phyloP scores from a whole-genome alignment of 148 eudicot genomes.

The Chenopodium suecicum region DNA sequence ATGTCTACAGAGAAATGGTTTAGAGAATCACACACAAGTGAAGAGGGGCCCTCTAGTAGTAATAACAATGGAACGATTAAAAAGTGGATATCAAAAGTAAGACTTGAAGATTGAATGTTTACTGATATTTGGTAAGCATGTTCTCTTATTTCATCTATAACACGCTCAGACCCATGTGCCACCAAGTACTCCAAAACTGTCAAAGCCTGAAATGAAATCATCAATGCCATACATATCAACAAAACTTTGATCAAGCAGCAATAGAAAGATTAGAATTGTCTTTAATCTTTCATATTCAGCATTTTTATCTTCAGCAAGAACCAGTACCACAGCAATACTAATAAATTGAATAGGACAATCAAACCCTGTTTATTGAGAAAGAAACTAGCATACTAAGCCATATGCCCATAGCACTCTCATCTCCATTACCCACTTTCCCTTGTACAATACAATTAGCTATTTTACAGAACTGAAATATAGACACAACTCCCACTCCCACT shows the following conservation, averaged over 20 bases:
- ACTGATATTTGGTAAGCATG: constrained; percentile 93
- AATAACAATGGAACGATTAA: not conserved
- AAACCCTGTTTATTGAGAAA: not conserved
- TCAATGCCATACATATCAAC: not conserved
- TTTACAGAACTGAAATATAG: not conserved
- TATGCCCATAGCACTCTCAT: not conserved
- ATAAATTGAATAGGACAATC: not conserved
- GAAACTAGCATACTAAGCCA: not conserved
- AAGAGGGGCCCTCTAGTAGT: too few species aligned
- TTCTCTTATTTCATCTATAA: constrained; percentile 90
- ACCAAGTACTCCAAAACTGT: constrained; percentile 91
- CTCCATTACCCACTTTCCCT: not conserved
- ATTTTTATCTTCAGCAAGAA: not conserved
- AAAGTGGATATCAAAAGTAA: constrained; percentile 8
- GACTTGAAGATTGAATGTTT: constrained; percentile 13
- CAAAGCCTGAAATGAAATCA: constrained; percentile 63
- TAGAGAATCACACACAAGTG: constrained; percentile 4
- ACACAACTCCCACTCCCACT: not conserved
- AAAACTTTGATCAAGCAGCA: not conserved
- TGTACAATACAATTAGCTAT: not conserved
- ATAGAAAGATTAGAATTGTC: not conserved
- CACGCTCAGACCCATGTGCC: constrained; percentile 95
- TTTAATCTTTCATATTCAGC: not conserved
- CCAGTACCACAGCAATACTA: not conserved
- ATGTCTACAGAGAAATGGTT: constrained; percentile 49